Conservation (phyloP, 192 early-diverging fungal genomes). For the Backusella parvicylindrica region DNA sequence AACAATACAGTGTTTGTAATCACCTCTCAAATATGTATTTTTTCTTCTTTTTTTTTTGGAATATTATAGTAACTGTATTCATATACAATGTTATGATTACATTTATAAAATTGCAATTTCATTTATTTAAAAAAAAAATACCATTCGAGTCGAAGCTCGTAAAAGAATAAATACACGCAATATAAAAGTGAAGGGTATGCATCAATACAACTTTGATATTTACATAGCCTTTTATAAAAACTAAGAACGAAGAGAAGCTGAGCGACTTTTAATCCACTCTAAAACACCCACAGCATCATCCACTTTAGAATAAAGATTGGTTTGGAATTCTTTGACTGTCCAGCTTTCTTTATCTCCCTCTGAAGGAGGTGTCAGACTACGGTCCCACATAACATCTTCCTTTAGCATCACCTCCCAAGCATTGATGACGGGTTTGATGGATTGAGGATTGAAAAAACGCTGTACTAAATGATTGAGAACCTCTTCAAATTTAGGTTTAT, state of each 20-base stretch:
- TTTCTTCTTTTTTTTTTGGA: no score
- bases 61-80: no score
- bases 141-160: no score
- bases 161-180: no score
- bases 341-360: conserved; percentile 14
- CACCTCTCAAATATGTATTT: no score
- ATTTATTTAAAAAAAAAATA: no score
- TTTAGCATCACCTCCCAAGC: conserved; percentile 35
- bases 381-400: conserved; percentile 39
- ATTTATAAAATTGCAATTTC: no score
- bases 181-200: no score
- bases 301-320: conserved; percentile 14
- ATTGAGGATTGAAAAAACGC: conserved; percentile 36
- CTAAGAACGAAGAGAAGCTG: not conserved
- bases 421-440: conserved; percentile 29
- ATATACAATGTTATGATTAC: no score
- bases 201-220: no score
- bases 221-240: not conserved
- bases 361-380: conserved; percentile 13
- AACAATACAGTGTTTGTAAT: no score
- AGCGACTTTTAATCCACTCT: conserved; percentile 18
- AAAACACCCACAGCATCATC: conserved; percentile 5
- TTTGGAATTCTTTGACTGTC: conserved; percentile 9
- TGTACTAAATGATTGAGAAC: conserved; percentile 34
- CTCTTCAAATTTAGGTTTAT: conserved; percentile 34